phyloP scores from a whole-genome alignment of 192 early-diverging fungal genomes.

The Podochytrium sp. region DNA sequence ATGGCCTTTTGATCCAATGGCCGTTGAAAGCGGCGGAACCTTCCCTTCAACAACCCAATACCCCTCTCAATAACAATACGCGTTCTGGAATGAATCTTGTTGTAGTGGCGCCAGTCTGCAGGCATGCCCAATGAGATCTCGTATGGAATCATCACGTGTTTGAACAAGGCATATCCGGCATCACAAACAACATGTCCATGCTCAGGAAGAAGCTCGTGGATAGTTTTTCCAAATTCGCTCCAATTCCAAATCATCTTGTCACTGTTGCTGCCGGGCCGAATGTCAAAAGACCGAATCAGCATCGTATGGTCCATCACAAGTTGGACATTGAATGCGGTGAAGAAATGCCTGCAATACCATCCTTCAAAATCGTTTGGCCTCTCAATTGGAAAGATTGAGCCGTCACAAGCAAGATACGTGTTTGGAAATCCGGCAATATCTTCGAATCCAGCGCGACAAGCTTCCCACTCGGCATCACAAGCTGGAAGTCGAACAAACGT shows the following conservation, averaged over 20 bases:
- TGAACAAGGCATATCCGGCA: slow-evolving; percentile 11
- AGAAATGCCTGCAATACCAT: not conserved
- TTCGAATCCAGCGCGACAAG: not conserved
- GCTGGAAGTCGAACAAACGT: not conserved
- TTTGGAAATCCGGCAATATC: not conserved
- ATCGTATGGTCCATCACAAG: not conserved
- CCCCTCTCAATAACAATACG: not conserved
- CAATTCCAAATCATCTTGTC: not conserved
- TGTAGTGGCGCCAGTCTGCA: not conserved
- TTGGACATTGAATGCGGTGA: not conserved
- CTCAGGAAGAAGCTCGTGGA: not conserved
- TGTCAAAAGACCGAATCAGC: not conserved
- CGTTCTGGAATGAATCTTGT: not conserved
- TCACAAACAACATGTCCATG: not conserved
- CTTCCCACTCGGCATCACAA: not conserved
- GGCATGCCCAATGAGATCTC: not conserved
- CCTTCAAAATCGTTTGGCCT: slow-evolving; percentile 7
- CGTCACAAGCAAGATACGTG: slow-evolving; percentile 7
- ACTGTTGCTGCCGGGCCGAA: slow-evolving; percentile 1
- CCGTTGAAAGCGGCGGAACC: not conserved
- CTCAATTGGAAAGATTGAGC: slow-evolving; percentile 17
- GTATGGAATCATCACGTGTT: slow-evolving; percentile 13
- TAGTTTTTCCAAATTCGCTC: not conserved
- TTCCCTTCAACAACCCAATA: not conserved
- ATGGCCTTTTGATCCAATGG: not conserved